phyloP scores from a whole-genome alignment of 2,329 filamentous ascomycete species.

The Davidsoniella eucalypti region DNA sequence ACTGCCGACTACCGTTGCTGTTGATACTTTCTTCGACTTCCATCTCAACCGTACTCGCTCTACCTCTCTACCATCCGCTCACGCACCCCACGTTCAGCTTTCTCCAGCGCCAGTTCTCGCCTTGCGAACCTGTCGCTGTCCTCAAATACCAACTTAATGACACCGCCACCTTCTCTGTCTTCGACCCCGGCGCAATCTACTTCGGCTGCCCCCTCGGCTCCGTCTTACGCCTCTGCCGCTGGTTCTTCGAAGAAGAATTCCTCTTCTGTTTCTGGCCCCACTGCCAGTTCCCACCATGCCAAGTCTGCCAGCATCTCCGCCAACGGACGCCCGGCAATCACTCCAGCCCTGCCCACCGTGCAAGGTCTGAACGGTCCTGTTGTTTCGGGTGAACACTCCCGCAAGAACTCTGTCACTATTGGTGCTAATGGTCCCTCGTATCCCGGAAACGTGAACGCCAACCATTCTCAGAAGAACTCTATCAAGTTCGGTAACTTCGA shows the following conservation, averaged over 20 bases:
- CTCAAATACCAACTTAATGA: slow-evolving; percentile 31
- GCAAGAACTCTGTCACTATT: slow-evolving; percentile 86
- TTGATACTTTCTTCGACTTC: background rate
- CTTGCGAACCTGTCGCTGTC: slow-evolving; percentile 12
- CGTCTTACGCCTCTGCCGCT: slow-evolving; percentile 52
- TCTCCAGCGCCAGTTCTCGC: slow-evolving; percentile 13
- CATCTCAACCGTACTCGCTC: background rate
- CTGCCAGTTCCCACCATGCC: slow-evolving; percentile 39
- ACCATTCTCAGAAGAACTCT: slow-evolving; percentile 40
- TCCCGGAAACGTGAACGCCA: slow-evolving; percentile 55
- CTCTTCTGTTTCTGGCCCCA: slow-evolving; percentile 36
- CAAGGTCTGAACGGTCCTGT: slow-evolving; percentile 9
- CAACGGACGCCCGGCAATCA: slow-evolving; percentile 66
- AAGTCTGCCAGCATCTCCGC: slow-evolving; percentile 56
- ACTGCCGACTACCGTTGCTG: too few relatives aligned
- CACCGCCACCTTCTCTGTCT: slow-evolving; percentile 33
- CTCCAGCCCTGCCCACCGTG: slow-evolving; percentile 45
- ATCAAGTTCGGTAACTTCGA: slow-evolving; percentile 74
- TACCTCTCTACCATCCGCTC: background rate
- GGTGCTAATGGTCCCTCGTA: slow-evolving; percentile 65
- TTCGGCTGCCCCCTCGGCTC: slow-evolving; percentile 38
- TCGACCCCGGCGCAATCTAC: slow-evolving; percentile 37
- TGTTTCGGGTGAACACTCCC: slow-evolving; percentile 52
- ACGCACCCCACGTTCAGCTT: slow-evolving; percentile 8
- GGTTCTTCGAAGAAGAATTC: slow-evolving; percentile 45